Base-by-base conservation (phyloP, 2,329 filamentous ascomycete genomes). In the Ophiocordyceps polyrhachis-furcata region DNA sequence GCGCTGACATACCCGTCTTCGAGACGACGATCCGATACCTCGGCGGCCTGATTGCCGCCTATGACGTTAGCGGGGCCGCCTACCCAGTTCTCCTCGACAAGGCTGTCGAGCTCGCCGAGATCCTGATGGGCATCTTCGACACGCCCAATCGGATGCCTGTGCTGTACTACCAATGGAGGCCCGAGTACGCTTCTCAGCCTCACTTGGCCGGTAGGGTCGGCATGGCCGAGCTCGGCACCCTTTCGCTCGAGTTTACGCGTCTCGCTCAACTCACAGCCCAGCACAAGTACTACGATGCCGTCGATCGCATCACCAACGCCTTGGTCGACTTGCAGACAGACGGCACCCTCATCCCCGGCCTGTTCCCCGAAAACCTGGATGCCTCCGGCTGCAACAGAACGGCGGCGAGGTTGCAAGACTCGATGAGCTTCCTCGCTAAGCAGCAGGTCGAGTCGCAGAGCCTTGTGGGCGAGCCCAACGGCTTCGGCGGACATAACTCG, bases 121-220 rank as follows among this genome's bases (percentile, higher is more conserved):
- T 93, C 48, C 65, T 93, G 29, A 86, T 88, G 66, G 78, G 81
- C 44, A 74, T 82, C 4, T 93, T 93, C 54, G 86, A 93, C 61
- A 95, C 89, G 0, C 88, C 88, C 1, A 95, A 96, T 59, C 78
- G 86, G 52, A 93, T 96, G 84, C 88, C 89, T 3, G 64, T 85
- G 6, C 71, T 86, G 5, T 87, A 80, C 61, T 93, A 89, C 62
- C 66, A 71, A 49, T 94, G 83, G 84, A 73, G 75, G 53, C 83
- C 81, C 51, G 63, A 71, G 15, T 76, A 68, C 53, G 71, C 74
- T 11, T 74, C 72, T 4, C 71, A 79, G 50, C 74, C 78, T 7
- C 80, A 78, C 52, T 70, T 73, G 21, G 83, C 83, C 1, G 64
- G 67, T 47, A 62, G 57, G 43, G 73, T 73, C n/a, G 65, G 71